Base-by-base conservation (phyloP, 2,329 filamentous ascomycete species). In the Colletotrichum orbiculare region DNA sequence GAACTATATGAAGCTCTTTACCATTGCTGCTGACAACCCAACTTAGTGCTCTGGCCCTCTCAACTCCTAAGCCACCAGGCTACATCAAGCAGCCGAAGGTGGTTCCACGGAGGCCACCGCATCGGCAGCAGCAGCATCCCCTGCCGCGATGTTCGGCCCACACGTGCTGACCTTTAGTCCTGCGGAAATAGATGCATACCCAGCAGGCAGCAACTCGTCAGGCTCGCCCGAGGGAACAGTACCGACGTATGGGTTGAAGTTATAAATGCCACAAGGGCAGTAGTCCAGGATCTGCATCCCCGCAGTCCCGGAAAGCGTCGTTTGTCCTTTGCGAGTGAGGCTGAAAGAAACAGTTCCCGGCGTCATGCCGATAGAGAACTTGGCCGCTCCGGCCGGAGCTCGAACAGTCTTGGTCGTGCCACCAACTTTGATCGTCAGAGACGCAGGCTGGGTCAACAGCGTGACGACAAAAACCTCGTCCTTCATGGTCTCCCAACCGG, bases 201-300 rank as follows among this genome's bases (percentile, higher is more conserved):
- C 80, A 43, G 70, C 74, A 2, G 76, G 70, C 52, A 73, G 72
- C 2, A 82, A 76, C 53, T 73, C 69, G 59, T 82, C 79, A 9
- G 72, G 69, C 13, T 67, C 33, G 12, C 75, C 71, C 0, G 73
- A 73, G 3, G 84, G 83, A 3, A 86, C 74, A 2, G 78, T 82
- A 12, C 84, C 84, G 0, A 85, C 83, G 66, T 83, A 87, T 12
- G 83, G 79, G 63, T 87, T 87, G 75, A 82, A 87, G 73, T 87
- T 87, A 76, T 86, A 86, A 53, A 86, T 76, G 4, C 84, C 83
- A 63, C 82, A 86, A 15, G 79, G 73, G 69, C 85, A 87, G 13
- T 74, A 74, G 46, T 82, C 74, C 1, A 77, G 74, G 42, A 87
- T 80, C 43, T 85, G 78, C 73, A 82, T 83, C n/a, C 81, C 71